A percentile compares a stretch with the other conserved stretches of the same genome.
Conservation (phyloP, 108 stramenopile species). For the Ochromonas danica region DNA sequence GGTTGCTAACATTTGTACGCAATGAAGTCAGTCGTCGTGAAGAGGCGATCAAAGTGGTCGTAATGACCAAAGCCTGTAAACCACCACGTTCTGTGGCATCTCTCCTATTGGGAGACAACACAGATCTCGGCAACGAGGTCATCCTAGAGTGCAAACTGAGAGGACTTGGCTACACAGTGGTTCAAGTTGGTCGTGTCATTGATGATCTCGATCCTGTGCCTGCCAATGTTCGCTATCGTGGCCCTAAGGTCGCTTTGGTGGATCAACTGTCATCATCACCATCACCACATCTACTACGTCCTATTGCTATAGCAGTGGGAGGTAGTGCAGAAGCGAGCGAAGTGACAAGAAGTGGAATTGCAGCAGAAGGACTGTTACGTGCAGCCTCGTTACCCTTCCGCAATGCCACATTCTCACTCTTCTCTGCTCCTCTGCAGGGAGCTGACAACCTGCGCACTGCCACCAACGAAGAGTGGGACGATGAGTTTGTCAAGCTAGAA, state of each 20-base stretch:
- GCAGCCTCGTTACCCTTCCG: background rate
- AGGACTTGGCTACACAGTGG: background rate
- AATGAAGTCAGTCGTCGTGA: background rate
- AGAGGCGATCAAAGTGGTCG: background rate
- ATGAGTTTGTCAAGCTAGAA: slow-evolving; percentile 44
- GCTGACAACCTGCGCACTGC: background rate
- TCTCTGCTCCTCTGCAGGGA: no score
- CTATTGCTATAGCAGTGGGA: background rate
- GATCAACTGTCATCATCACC: no score
- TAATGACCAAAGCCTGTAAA: background rate
- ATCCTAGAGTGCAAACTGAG: background rate
- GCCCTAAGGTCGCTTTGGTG: background rate
- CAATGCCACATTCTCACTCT: background rate
- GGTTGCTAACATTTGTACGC: background rate
- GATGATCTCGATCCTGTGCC: background rate
- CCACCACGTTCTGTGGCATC: background rate
- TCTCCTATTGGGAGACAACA: background rate
- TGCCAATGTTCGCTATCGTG: background rate
- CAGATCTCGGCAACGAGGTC: background rate
- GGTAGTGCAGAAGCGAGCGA: background rate
- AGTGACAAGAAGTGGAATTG: background rate
- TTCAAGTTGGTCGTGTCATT: background rate
- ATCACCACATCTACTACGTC: no score
- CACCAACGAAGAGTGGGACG: slow-evolving; percentile 35
- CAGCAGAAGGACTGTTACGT: background rate